These are phyloP conservation scores for Lycium barbarum DNA, from an alignment of 257 asterid genomes.

Conservation along the genomic window DNA sequence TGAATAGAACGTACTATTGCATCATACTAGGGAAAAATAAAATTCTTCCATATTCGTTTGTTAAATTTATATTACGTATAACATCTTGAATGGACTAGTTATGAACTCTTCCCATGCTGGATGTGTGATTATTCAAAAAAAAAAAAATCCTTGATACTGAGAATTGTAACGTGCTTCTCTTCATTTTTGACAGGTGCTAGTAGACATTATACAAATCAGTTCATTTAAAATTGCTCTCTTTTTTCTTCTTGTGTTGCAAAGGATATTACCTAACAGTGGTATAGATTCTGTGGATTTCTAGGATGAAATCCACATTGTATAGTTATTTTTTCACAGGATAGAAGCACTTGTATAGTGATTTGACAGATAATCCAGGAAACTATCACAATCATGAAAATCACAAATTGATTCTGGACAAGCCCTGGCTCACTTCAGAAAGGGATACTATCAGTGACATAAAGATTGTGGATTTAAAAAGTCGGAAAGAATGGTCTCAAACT, in stretches of 20 bases:
- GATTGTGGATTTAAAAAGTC: slow-evolving; percentile 30
- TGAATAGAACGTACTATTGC: too few relatives aligned
- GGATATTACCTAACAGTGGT: not conserved
- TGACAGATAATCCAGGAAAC: slow-evolving; percentile 32
- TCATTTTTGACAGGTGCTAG: not conserved
- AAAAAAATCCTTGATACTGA: not conserved
- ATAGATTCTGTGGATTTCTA: not conserved
- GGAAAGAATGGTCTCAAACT: not conserved
- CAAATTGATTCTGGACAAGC: too few relatives aligned
- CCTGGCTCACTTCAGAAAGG: slow-evolving; percentile 31
- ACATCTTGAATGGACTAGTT: not conserved
- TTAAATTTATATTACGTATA: not conserved
- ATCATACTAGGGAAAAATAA: too few relatives aligned
- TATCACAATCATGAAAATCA: not conserved
- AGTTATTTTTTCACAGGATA: not conserved
- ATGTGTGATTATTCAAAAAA: too few relatives aligned
- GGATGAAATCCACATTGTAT: too few relatives aligned
- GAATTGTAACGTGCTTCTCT: not conserved
- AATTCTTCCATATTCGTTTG: too few relatives aligned
- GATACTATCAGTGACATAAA: slow-evolving; percentile 45
- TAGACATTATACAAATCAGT: too few relatives aligned
- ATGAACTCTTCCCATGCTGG: not conserved
- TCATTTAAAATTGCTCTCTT: not conserved
- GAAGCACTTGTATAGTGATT: not conserved
- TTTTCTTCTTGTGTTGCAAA: not conserved